A percentile compares a stretch with the other conserved stretches of the same genome.
These are phyloP conservation scores for Viola pubescens DNA, from an alignment of 441 rosid genomes.

Conservation along the genomic window DNA sequence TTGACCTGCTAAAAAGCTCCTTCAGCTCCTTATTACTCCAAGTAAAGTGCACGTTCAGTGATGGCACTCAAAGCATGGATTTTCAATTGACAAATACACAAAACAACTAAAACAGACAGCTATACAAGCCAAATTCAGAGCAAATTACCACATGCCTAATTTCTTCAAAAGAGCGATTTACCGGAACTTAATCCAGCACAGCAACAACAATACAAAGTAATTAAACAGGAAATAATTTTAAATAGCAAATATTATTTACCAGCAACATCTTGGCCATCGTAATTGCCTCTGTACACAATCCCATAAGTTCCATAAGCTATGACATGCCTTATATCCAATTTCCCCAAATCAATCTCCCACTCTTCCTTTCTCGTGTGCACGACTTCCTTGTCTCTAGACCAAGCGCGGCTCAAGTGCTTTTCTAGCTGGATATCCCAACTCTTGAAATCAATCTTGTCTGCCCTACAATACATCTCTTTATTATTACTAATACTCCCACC, in stretches of 20 bases:
- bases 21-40: no score
- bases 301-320: slow-evolving; percentile 83
- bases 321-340: slow-evolving; percentile 44
- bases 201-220: background rate
- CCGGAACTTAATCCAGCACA: background rate
- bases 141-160: no score
- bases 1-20: no score
- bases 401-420: slow-evolving; percentile 67
- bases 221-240: background rate
- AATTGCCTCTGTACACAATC: slow-evolving; percentile 52
- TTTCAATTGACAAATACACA: no score
- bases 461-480: slow-evolving; percentile 48
- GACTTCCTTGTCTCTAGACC: slow-evolving; percentile 53
- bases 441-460: slow-evolving; percentile 69
- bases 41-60: no score
- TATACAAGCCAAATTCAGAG: no score
- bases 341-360: slow-evolving; percentile 84
- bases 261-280: slow-evolving; percentile 75
- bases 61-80: no score
- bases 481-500: slow-evolving; percentile 24
- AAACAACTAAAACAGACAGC: no score
- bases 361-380: slow-evolving; percentile 37
- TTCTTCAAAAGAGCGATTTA: no score
- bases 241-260: slow-evolving; percentile 29
- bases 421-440: slow-evolving; percentile 73